These are phyloP conservation scores for Knoxdaviesia proteae DNA, from an alignment of 2,329 filamentous ascomycete species.

Conservation along the genomic window DNA sequence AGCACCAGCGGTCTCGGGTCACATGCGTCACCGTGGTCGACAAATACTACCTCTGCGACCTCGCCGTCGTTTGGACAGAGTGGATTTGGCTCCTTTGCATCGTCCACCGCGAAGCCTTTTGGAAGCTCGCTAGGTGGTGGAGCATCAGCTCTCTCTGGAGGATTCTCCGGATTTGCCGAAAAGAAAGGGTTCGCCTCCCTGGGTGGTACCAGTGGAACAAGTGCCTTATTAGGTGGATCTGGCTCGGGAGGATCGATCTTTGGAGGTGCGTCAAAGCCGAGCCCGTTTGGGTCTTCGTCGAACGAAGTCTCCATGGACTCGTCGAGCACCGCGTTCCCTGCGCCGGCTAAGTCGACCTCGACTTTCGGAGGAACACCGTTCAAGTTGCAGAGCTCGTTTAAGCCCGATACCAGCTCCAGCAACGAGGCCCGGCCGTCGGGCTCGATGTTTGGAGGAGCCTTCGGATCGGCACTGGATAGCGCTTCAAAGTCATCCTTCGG, in stretches of 20 bases:
- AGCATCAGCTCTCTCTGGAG: constrained; percentile 15
- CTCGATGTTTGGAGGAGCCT: constrained; percentile 38
- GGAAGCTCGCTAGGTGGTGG: constrained; percentile 2
- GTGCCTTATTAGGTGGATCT: constrained; percentile 19
- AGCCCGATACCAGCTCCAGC: constrained; percentile 37
- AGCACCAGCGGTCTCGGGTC: constrained; percentile 17
- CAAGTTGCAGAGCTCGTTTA: constrained; percentile 48
- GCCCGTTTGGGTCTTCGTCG: constrained; percentile 10
- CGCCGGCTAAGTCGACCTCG: constrained; percentile 6
- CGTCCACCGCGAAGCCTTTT: constrained; percentile 6
- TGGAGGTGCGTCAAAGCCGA: constrained; percentile 7
- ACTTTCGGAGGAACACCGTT: constrained; percentile 34
- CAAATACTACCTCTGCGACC: constrained; percentile 8
- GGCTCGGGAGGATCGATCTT: constrained; percentile 11
- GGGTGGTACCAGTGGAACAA: constrained; percentile 12
- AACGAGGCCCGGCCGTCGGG: constrained; percentile 22
- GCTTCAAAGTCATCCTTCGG: constrained; percentile 6
- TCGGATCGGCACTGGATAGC: constrained; percentile 36
- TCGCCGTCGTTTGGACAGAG: constrained; percentile 15
- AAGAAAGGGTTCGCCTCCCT: constrained; percentile 34
- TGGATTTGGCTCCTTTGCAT: constrained; percentile 29
- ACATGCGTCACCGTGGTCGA: neutral
- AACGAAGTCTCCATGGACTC: constrained; percentile 13
- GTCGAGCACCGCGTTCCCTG: constrained; percentile 17
- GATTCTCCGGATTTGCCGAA: constrained; percentile 32